Base-by-base conservation (phyloP, 2,329 filamentous ascomycete species). In the Colletotrichum shisoi region DNA sequence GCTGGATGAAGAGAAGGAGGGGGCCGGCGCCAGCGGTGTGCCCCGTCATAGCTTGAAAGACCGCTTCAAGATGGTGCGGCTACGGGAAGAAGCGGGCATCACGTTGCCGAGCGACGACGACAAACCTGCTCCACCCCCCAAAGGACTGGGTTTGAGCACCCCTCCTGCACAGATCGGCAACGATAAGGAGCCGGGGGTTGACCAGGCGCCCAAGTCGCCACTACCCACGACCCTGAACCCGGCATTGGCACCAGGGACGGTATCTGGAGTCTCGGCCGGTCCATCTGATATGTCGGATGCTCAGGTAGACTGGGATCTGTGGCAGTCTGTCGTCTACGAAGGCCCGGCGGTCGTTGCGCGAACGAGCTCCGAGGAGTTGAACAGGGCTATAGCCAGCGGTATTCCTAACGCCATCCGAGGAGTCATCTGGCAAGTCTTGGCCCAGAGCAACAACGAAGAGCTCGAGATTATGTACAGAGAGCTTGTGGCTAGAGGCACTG, bases 361-460 rank as follows among this genome's bases (percentile, higher is more conserved):
- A 67, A 93, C 93, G 4, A 97, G 93, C 74, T 85, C 94, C 0
- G 92, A 96, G 73, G 94, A 97, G 76, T 82, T 99, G 64, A 97
- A 94, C 75, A 88, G 86, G 71, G 94, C 95, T 24, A 97, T 99
- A 72, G 92, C 94, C 57, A 91, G 90, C 45, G 95, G 95, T 39
- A 99, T 99, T 64, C 95, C 95, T 1, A 93, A 90, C 71, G 94
- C 94, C 3, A 97, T 99, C 69, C 89, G 95, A 66, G 96, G 95
- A n/a, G 95, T 99, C 2, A 94, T 99, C 57, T 99, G 95, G 95
- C 95, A 99, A 79, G 94, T 98, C 8, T 82, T 99, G 69, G 93
- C 95, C 3, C 93, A 97, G 75, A 97, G 94, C 80, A 96, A 97
- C 78, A 96, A 93, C 72, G 91, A 94, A 68, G 93, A 96, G 51